A percentile compares a stretch with the other conserved stretches of the same genome.
Evolutionary conservation across 352 stramenopile genomes (phyloP).

Genomic region (Phytopythium litorale): DNA sequence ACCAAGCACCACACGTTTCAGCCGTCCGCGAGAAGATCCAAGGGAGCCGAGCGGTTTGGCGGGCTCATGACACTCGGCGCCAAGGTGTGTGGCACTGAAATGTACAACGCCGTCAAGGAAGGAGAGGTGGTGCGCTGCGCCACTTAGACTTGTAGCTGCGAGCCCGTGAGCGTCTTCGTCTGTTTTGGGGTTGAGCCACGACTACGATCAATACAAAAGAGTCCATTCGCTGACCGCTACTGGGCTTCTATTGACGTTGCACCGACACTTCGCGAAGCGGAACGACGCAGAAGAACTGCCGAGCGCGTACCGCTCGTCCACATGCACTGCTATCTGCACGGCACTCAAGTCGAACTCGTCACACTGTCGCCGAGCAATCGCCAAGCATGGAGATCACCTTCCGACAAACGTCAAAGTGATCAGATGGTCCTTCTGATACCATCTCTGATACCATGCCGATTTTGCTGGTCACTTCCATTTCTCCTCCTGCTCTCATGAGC

Average conservation of each 20-base stretch:
- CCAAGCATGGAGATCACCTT: not conserved
- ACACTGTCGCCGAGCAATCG: not conserved
- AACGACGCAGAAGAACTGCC: constrained; percentile 47
- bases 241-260: not conserved
- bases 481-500: no score
- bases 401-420: no score
- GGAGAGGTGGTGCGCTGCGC: no score
- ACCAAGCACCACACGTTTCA: constrained; percentile 25
- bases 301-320: constrained; percentile 41
- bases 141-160: no score
- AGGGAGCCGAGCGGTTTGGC: not conserved
- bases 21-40: not conserved
- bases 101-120: constrained; percentile 26
- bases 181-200: no score
- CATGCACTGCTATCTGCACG: constrained; percentile 13
- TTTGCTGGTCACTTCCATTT: no score
- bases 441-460: no score
- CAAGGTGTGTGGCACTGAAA: constrained; percentile 22
- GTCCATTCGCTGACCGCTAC: no score
- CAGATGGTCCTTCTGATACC: not conserved
- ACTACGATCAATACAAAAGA: no score
- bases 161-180: no score
- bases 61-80: not conserved
- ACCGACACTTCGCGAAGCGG: not conserved
- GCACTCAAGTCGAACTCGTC: not conserved